These are phyloP conservation scores for Actinomortierella wolfii DNA, from an alignment of 371 early-diverging fungal genomes.

Conservation along the genomic window DNA sequence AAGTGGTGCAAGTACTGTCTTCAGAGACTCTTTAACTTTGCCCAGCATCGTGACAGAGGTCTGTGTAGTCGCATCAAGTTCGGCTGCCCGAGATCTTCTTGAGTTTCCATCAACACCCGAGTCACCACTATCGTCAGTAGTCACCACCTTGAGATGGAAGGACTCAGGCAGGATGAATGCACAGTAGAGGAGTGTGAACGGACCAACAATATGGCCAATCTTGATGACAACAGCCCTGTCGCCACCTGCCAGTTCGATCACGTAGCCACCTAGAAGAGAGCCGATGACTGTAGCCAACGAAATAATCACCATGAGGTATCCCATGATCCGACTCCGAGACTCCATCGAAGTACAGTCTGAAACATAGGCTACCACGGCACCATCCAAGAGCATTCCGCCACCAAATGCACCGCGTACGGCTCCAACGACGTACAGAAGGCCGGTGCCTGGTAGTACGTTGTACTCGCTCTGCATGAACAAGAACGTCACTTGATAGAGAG, in stretches of 20 bases:
- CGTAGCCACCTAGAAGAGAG: slow-evolving; percentile 8
- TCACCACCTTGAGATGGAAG: too few species aligned
- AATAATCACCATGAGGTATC: slow-evolving; percentile 19
- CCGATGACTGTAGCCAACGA: slow-evolving; percentile 18
- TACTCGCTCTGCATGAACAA: slow-evolving; percentile 20
- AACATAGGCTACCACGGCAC: slow-evolving; percentile 19
- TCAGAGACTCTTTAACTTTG: background rate
- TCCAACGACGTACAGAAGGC: slow-evolving; percentile 22
- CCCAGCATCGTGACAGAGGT: too few species aligned
- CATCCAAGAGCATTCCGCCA: slow-evolving; percentile 27
- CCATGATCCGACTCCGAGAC: slow-evolving; percentile 24
- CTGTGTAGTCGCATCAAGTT: too few species aligned
- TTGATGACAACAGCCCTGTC: background rate
- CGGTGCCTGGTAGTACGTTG: slow-evolving; percentile 3
- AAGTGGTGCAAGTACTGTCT: slow-evolving; percentile 11
- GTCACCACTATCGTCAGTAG: too few species aligned
- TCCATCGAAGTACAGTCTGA: slow-evolving; percentile 30
- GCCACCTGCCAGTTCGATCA: slow-evolving; percentile 11
- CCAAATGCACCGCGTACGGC: slow-evolving; percentile 19
- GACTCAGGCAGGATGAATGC: slow-evolving; percentile 31
- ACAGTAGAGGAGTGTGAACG: slow-evolving; percentile 5
- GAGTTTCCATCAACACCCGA: too few species aligned
- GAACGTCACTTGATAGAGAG: slow-evolving; percentile 12
- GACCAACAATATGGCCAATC: slow-evolving; percentile 1
- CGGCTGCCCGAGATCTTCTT: too few species aligned